Percentiles rank a stretch among this genome's conserved stretches.
Conservation (phyloP, 345 rosid genomes). For the Turnera subulata region DNA sequence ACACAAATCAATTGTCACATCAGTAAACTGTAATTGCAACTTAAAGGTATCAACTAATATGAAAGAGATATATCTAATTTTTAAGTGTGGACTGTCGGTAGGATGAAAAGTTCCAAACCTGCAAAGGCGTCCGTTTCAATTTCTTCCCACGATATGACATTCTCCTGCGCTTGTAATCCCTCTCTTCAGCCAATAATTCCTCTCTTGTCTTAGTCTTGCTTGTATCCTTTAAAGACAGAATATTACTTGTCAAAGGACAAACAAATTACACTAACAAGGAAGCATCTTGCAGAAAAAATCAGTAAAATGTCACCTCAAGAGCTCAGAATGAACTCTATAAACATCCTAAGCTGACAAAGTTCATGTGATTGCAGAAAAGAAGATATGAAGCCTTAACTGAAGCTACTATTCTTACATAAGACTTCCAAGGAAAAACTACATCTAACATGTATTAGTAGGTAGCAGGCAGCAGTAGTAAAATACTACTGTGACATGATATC, state of each 20-base stretch:
- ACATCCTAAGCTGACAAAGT: neutral
- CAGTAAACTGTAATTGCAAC: too few species aligned
- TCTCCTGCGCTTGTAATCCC: constrained; percentile 95
- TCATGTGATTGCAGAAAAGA: neutral
- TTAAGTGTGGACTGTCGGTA: neutral
- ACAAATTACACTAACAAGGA: neutral
- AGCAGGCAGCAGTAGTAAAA: neutral
- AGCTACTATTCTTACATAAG: neutral
- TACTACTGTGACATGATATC: neutral
- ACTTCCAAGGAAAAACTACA: neutral
- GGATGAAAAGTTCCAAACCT: constrained; percentile 38
- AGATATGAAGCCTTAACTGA: neutral
- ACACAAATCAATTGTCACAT: too few species aligned
- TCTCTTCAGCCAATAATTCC: constrained; percentile 92
- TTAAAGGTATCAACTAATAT: too few species aligned
- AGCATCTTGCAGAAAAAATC: neutral
- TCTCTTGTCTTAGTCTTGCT: constrained; percentile 66
- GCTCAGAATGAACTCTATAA: neutral
- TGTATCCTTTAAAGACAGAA: constrained; percentile 38
- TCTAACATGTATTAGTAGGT: neutral
- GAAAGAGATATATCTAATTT: too few species aligned
- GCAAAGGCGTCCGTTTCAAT: constrained; percentile 60
- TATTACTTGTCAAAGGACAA: neutral
- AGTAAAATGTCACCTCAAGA: neutral
- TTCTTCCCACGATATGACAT: constrained; percentile 98